Evolutionary conservation across 2,329 filamentous ascomycete species (phyloP), one percentile per base, ranked within the genome.

Genomic region (Fonsecaea multimorphosa): DNA sequence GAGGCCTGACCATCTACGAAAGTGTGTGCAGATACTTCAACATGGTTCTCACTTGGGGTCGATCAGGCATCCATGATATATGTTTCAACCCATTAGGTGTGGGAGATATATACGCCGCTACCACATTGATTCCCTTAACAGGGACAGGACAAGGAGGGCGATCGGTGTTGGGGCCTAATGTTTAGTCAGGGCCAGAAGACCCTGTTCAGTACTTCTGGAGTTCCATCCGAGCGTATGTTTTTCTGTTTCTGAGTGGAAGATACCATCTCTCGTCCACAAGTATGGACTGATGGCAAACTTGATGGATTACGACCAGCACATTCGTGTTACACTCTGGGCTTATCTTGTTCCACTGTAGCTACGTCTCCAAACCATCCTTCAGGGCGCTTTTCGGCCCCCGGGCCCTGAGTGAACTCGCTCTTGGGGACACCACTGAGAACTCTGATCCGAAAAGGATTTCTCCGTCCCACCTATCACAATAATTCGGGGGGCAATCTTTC

Each of bases 41-140:
- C 16, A 22, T n/a, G 12, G 7, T 60, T 22, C 44, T 52, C 19
- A 7, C 31, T 38, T 19, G 58, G 44, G 40, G 58, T 60, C 46
- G 58, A 60, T 60, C 44, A 60, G 58, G 58, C 46, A 29, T 60
- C 46, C 22, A 32, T 60, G 7, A 36, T 16, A 49, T 49, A n/a
- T n/a, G n/a, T 54, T n/a, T n/a, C 51, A 54, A 12, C 51, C 32
- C n/a, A 6, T 24, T 5, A 11, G 19, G 24, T 19, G 38, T 40
- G 38, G 19, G 24, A 24, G 24, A 22, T 24, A 49, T 49, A 24
- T 49, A 24, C 44, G 19, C 11, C 24, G 44, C 44, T 24, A 49
- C 19, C 22, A 49, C 44, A 11, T 49, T 24, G 19, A 11, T 49
- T 24, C 24, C n/a, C 8, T 8, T 14, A 1, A n/a, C 29, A 8